Evolutionary conservation across 225 moss, liverwort and hornwort genomes (phyloP).

Genomic region (Sphagnum tenellum): DNA sequence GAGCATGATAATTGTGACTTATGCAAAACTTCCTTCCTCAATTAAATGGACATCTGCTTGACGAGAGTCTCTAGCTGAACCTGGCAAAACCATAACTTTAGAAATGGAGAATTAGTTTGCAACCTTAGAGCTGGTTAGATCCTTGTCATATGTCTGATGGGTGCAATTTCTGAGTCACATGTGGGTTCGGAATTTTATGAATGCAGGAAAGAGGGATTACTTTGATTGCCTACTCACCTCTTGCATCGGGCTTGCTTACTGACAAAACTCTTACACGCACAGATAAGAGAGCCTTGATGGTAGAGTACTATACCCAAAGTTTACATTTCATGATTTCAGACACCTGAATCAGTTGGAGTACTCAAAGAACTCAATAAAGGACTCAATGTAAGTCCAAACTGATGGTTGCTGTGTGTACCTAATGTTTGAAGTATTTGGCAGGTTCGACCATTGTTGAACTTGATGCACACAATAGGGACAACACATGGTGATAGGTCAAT

Average conservation of each 20-base stretch:
- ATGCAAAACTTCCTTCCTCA: no score
- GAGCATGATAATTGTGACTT: no score
- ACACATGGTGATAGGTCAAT: conserved; percentile 72
- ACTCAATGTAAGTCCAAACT: neutral
- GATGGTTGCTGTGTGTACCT: neutral
- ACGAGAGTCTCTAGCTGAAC: no score
- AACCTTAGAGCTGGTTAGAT: no score
- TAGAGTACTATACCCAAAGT: conserved; percentile 6
- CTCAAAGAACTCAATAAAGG: no score
- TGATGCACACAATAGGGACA: conserved; percentile 57
- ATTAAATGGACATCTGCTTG: no score
- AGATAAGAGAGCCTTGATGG: conserved; percentile 56
- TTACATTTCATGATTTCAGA: neutral
- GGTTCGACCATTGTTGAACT: conserved; percentile 62
- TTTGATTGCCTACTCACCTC: conserved; percentile 85
- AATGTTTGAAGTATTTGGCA: conserved; percentile 10
- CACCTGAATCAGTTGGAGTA: neutral
- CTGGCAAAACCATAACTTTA: no score
- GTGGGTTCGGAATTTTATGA: no score
- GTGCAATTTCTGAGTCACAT: no score
- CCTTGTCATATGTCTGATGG: no score
- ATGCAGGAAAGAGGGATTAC: conserved; percentile 75
- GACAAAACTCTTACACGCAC: conserved; percentile 54
- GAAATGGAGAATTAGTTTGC: no score
- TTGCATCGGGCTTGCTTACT: conserved; percentile 71